Percentiles rank a stretch among this genome's conserved stretches.
Conservation (phyloP, 1,284 basidiomycete species). For the Agaricales sp. region DNA sequence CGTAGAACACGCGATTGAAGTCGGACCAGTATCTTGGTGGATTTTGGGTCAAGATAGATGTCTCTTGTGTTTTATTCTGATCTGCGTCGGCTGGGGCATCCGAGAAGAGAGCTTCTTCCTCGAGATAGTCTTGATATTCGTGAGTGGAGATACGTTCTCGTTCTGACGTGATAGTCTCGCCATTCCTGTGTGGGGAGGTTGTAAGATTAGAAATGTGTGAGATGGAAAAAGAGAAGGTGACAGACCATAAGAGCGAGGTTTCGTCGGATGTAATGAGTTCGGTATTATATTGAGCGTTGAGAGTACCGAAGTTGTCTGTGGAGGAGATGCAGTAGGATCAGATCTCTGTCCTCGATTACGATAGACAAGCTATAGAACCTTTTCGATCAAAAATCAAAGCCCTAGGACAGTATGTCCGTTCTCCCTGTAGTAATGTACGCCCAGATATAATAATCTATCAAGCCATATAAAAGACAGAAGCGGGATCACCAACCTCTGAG, state of each 20-base stretch:
- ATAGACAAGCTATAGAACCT: conserved; percentile 30
- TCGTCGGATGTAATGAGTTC: conserved; percentile 20
- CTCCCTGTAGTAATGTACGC: conserved; percentile 28
- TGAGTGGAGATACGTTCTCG: conserved; percentile 43
- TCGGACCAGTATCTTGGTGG: conserved; percentile 63
- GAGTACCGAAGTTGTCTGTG: conserved; percentile 44
- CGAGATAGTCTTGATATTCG: conserved; percentile 41
- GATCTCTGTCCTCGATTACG: not conserved
- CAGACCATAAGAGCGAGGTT: conserved; percentile 20
- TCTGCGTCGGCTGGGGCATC: conserved; percentile 14
- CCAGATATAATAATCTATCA: conserved; percentile 7
- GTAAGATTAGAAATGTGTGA: conserved; percentile 5
- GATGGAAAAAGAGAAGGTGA: conserved; percentile 9
- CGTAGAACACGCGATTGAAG: conserved; percentile 58
- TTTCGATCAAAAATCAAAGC: conserved; percentile 57
- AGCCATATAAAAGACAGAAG: conserved; percentile 3
- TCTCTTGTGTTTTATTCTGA: conserved; percentile 11
- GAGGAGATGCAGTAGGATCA: conserved; percentile 8
- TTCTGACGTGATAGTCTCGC: conserved; percentile 35
- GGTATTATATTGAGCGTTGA: conserved; percentile 32
- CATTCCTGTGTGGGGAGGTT: conserved; percentile 31
- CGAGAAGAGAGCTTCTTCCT: conserved; percentile 24
- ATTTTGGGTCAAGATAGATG: conserved; percentile 11
- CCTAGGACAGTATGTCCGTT: conserved; percentile 49
- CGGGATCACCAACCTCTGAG: conserved; percentile 26